Percentiles rank a stretch among this genome's conserved stretches.
phyloP scores from a whole-genome alignment of 2,329 filamentous ascomycete genomes.

The Calonectria leucothoes region DNA sequence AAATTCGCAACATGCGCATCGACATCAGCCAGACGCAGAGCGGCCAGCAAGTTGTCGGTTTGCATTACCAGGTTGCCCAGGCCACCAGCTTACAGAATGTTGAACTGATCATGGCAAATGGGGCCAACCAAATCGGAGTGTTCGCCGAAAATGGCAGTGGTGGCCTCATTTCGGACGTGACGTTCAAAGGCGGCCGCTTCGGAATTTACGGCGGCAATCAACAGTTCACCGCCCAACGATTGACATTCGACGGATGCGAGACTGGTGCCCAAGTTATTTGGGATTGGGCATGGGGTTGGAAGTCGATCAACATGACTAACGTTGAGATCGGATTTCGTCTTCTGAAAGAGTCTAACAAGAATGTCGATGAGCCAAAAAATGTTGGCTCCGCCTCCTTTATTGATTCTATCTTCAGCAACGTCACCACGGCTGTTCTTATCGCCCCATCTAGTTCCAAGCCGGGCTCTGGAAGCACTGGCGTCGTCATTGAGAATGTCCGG shows the following conservation, averaged over 20 bases:
- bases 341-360: not conserved
- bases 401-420: not conserved
- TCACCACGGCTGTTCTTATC: not conserved
- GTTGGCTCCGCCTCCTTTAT: not conserved
- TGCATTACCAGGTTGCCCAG: constrained; percentile 74
- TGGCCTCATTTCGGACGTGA: constrained; percentile 67
- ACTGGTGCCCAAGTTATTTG: constrained; percentile 77
- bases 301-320: not conserved
- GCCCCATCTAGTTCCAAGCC: not conserved
- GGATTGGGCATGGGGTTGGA: constrained; percentile 75
- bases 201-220: constrained; percentile 67
- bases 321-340: not conserved
- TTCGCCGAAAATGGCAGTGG: constrained; percentile 50
- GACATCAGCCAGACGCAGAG: constrained; percentile 56
- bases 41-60: constrained; percentile 52
- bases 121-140: constrained; percentile 32
- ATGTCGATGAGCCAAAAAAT: not conserved
- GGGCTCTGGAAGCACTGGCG: not conserved
- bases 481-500: not conserved
- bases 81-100: constrained; percentile 65
- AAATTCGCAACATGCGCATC: constrained; percentile 74
- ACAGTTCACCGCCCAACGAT: constrained; percentile 73
- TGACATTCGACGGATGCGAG: constrained; percentile 70
- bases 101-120: constrained; percentile 56
- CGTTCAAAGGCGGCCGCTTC: constrained; percentile 67